Evolutionary conservation across 2,329 filamentous ascomycete species (phyloP), one percentile per base, ranked within the genome.

Genomic region (Sporothrix variecibatus): DNA sequence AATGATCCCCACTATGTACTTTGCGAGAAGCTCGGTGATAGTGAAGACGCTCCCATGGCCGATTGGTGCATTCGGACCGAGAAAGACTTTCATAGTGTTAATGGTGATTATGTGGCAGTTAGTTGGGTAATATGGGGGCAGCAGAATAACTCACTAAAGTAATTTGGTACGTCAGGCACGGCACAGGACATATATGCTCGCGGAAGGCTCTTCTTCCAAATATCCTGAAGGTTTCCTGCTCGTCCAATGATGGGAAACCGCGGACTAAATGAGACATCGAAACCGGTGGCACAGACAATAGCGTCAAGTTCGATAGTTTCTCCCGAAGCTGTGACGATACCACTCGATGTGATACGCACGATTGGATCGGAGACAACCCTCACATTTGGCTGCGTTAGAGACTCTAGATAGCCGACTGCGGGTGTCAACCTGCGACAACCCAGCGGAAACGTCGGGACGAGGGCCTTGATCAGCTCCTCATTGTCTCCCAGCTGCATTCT

Each of bases 201-300:
- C 49, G 49, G 49, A 53, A 53, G 49, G 49, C 49, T 53, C 49
- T 53, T 53, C 49, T 53, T 53, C 49, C 49, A 53, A 53, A 53
- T 23, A 53, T 23, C 49, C 49, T 53, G 49, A 53, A 53, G 49
- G 49, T 53, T 53, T 34, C 71, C 71, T 20, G 53, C 20, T 49
- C 64, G 71, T 34, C 71, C 71, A 11, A 73, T n/a, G 20, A 73
- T 34, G 31, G 71, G 71, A 26, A 73, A 73, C n/a, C 62, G 71
- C 28, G 71, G 71, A 43, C 71, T 34, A 34, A 73, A 73, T 0
- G 60, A 65, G 43, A 68, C 64, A 20, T 73, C 49, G 31, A 68
- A 73, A 6, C 71, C 71, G 6, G 71, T 72, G 31, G 71, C 71
- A 38, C 71, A 72, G 23, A 72, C n/a, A 49, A 53, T 53, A 53